Evolutionary conservation across 2,329 filamentous ascomycete species (phyloP).

Genomic region (Echinosphaeria canescens): DNA sequence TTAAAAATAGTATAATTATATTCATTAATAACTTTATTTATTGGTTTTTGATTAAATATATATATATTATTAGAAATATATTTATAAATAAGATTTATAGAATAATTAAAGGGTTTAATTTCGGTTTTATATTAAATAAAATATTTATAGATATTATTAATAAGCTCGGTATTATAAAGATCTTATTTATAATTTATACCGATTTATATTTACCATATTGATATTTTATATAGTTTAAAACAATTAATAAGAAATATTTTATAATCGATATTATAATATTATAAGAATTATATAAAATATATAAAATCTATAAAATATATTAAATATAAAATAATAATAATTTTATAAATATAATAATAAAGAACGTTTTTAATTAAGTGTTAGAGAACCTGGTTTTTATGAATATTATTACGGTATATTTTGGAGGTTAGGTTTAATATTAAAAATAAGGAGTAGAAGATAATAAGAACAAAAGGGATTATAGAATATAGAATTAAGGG

Average conservation of each 20-base stretch:
- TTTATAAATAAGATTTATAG: neutral
- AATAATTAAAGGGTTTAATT: neutral
- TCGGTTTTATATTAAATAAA: neutral
- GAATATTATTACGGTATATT: neutral
- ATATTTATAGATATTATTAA: no score
- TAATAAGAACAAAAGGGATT: no score
- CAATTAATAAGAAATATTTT: neutral
- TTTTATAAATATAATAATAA: neutral
- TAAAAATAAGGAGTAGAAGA: no score
- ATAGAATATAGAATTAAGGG: no score
- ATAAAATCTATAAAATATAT: neutral
- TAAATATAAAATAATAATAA: neutral
- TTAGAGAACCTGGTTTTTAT: neutral
- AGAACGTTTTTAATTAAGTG: neutral
- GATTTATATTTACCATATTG: no score
- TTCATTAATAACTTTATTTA: neutral
- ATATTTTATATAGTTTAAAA: no score
- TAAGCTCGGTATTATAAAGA: no score
- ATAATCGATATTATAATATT: neutral
- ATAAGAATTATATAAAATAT: neutral
- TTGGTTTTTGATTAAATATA: neutral
- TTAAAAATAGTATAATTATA: neutral
- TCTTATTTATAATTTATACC: no score
- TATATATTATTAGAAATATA: no score
- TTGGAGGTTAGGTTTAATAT: no score